phyloP scores from a whole-genome alignment of 495 filamentous ascomycete genomes.

The Trichoderma virens region DNA sequence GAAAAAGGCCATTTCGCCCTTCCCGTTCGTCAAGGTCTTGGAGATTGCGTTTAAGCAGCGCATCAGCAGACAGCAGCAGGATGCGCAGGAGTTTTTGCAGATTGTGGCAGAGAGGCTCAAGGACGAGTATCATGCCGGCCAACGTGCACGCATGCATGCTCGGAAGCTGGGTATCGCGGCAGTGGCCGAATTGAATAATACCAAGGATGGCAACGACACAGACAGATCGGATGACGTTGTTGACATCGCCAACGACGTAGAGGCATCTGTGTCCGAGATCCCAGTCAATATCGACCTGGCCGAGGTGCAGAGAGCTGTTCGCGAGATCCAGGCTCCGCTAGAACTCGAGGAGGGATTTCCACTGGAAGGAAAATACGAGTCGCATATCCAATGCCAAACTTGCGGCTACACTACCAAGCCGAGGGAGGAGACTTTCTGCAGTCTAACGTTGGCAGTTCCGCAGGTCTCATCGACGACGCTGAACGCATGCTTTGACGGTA shows the following conservation, averaged over 20 bases:
- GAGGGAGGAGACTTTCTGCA: conserved; percentile 77
- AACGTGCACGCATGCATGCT: conserved; percentile 52
- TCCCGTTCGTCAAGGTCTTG: conserved; percentile 66
- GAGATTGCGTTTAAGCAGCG: conserved; percentile 81
- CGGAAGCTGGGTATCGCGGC: conserved; percentile 12
- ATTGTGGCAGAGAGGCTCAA: conserved; percentile 84
- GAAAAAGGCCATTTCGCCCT: conserved; percentile 86
- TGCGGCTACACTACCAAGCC: conserved; percentile 86
- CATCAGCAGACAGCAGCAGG: conserved; percentile 91
- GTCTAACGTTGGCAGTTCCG: conserved; percentile 85
- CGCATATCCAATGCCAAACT: conserved; percentile 84
- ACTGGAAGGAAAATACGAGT: conserved; percentile 78
- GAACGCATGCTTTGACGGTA: conserved; percentile 72
- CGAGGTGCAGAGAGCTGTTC: neutral
- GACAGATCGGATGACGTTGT: neutral
- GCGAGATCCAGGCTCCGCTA: conserved; percentile 21
- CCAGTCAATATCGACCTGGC: neutral
- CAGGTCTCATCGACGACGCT: conserved; percentile 48
- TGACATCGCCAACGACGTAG: neutral
- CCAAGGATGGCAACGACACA: neutral
- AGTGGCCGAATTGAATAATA: conserved; percentile 9
- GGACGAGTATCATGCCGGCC: conserved; percentile 87
- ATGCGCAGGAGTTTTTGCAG: conserved; percentile 97
- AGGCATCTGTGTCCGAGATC: neutral
- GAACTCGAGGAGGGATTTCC: conserved; percentile 65